These are phyloP conservation scores for Pseudonitzschia pungens DNA, from an alignment of 108 stramenopile genomes.

Conservation along the genomic window DNA sequence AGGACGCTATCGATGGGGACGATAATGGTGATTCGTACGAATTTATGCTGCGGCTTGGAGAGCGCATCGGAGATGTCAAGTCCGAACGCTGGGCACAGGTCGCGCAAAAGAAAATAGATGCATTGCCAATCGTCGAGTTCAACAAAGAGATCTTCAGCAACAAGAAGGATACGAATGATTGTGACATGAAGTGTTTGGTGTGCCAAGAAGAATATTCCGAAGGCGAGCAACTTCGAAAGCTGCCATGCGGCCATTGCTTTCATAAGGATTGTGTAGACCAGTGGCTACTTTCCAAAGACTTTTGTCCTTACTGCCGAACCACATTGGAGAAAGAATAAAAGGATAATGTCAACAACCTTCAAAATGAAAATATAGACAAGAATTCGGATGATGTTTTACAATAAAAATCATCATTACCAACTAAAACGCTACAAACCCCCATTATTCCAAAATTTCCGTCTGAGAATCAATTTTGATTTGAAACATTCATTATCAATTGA, in stretches of 20 bases:
- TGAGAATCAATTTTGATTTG: too few species aligned
- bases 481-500: too few species aligned
- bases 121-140: slow-evolving; percentile 50
- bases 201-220: slow-evolving; percentile 86
- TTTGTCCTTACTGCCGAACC: slow-evolving; percentile 90
- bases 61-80: slow-evolving; percentile 84
- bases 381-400: too few species aligned
- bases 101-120: slow-evolving; percentile 55
- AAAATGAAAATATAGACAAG: neutral
- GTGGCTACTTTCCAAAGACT: slow-evolving; percentile 83
- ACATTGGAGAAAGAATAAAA: slow-evolving; percentile 16
- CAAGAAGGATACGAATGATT: slow-evolving; percentile 68
- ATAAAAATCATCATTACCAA: too few species aligned
- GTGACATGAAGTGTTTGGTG: slow-evolving; percentile 80
- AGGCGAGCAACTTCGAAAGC: slow-evolving; percentile 59
- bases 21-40: slow-evolving; percentile 60
- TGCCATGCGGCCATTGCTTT: slow-evolving; percentile 88
- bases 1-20: slow-evolving; percentile 29
- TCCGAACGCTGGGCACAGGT: slow-evolving; percentile 77
- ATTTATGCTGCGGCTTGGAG: slow-evolving; percentile 67
- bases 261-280: slow-evolving; percentile 88
- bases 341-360: neutral
- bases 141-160: slow-evolving; percentile 23
- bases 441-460: too few species aligned
- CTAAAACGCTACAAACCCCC: too few species aligned